Base-by-base conservation (phyloP, 176 grass and related monocot species). In the Phoenix roebelenii region DNA sequence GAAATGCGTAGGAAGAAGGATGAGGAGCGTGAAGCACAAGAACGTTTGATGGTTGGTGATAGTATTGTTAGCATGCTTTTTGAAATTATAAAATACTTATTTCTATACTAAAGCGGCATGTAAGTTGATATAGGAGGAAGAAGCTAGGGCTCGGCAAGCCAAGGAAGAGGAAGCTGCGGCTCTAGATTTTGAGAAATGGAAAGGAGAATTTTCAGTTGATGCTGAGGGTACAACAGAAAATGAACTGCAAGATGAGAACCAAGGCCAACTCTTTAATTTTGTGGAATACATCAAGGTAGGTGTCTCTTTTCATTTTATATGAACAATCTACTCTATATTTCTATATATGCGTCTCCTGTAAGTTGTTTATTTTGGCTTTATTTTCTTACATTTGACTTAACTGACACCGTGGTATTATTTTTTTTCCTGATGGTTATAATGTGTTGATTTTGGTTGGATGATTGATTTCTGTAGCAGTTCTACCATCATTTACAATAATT, bases 171-270 rank as follows among this genome's bases (percentile, higher is more conserved):
- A 80, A 22, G 71, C 59, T 6, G 72, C 83, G 59, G 83, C 83
- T 67, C 59, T 87, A 39, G 92, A 96, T 64, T 96, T 96, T 82
- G 87, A 97, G 25, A 90, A 90, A 72, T 97, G 92, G 92, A 97
- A 90, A 82, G 83, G 70, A 4, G 92, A 78, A 23, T 90, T 96
- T 68, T 96, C 92, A 39, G 87, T 96, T 74, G 92, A 90, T 72
- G 83, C 83, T 77, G 92, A 96, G 82, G 91, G 91, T 71, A 88
- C 80, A 52, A 96, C 92, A 22, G 86, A 96, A 74, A 96, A 80
- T 61, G 83, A 85, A 39, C 79, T 57, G 16, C 92, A 85, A 74
- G 86, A 88, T 35, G 77, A 82, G 68, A 78, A 80, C 16, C 80
- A 90, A 28, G 82, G 83, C 23, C 82, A 87, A 44, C 86, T 96